Evolutionary conservation across 73 alveolate species (phyloP), one percentile per base, ranked within the genome.

Genomic region (Durusdinium trenchii): DNA sequence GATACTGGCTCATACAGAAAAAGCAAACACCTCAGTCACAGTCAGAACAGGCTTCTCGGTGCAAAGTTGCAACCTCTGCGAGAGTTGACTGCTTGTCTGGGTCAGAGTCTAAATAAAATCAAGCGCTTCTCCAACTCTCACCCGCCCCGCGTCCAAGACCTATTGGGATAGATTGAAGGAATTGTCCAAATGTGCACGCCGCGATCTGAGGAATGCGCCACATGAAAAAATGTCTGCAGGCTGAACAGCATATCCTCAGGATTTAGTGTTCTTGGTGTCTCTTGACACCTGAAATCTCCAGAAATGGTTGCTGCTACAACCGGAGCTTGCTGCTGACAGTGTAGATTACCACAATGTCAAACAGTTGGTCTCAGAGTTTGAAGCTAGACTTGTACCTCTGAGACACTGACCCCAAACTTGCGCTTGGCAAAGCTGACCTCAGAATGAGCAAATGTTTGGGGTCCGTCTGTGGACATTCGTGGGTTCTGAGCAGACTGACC

Each of bases 201-300:
- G 86, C 23, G n/a, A 18, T 14, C 42, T 75, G 28, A 40, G 86
- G 18, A 18, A 38, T 16, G 30, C 23, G 54, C 98, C 98, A 57
- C 98, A 91, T 43, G 98, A 42, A 48, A 91, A 91, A 26, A 91
- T 54, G 46, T 91, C 98, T 46, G 98, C 98, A 3, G 98, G 98
- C 81, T 91, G 98, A 40, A 71, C 98, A 1, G 89, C 98, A 52
- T 91, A 91, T 48, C 98, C 98, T 91, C 61, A 40, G 30, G 30
- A 12, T n/a, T 32, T 73, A 23, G 84, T 23, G 38, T 32, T 35
- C 42, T 38, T 32, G 28, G 16, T 35, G 46, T 73, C 23, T 32
- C 84, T 36, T 71, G 2, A 57, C 12, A 16, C 12, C 12, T 12
- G 69, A 12, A 12, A 16, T 57, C 12, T 57, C 69, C 32, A 57